Evolutionary conservation across 2,329 filamentous ascomycete species (phyloP).

Genomic region (Exophiala phaeomuriformis): DNA sequence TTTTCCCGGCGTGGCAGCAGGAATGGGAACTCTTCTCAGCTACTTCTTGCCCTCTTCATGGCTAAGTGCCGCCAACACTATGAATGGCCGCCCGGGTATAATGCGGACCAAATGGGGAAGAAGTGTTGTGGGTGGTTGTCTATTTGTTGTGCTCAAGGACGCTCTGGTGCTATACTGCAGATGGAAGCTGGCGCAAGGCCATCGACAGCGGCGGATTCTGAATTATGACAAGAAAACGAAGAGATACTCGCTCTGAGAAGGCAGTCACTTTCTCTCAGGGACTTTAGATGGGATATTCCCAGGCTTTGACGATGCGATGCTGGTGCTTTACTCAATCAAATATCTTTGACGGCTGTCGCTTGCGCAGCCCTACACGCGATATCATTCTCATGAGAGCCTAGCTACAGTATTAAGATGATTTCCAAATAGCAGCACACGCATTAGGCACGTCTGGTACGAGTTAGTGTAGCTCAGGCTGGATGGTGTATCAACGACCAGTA

Average conservation of each 20-base stretch:
- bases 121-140: constrained; percentile 77
- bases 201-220: constrained; percentile 41
- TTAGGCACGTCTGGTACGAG: no score
- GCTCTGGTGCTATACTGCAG: constrained; percentile 53
- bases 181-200: constrained; percentile 43
- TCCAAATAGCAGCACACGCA: no score
- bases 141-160: constrained; percentile 79
- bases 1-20: constrained; percentile 72
- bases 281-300: not conserved
- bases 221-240: constrained; percentile 42
- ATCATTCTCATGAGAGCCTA: no score
- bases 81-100: constrained; percentile 52
- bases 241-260: constrained; percentile 25
- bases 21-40: constrained; percentile 68
- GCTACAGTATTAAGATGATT: no score
- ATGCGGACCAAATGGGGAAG: constrained; percentile 82
- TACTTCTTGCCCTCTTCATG: constrained; percentile 60
- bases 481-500: no score
- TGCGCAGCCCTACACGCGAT: no score
- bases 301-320: not conserved
- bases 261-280: not conserved
- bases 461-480: no score
- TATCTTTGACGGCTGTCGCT: no score
- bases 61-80: constrained; percentile 44
- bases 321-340: constrained; percentile 2